Percentiles rank a stretch among this genome's conserved stretches.
These are phyloP conservation scores for Eucalyptus erythrocorys DNA, from an alignment of 345 rosid species.

Conservation along the genomic window DNA sequence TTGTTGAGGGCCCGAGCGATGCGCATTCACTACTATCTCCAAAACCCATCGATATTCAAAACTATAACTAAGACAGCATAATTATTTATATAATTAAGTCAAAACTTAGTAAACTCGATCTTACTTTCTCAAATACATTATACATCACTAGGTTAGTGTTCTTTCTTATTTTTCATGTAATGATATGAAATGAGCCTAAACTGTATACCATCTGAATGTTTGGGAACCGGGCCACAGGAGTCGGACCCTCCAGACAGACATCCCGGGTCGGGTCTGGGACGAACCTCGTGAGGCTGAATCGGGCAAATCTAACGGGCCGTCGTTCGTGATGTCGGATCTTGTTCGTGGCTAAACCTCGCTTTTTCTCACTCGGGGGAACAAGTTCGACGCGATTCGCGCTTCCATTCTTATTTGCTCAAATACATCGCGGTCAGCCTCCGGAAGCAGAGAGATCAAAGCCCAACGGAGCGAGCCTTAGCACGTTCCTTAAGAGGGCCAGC, in stretches of 20 bases:
- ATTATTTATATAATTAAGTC: background rate
- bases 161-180: background rate
- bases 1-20: background rate
- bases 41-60: background rate
- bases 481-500: no score
- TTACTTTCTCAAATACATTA: background rate
- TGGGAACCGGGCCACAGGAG: fast-evolving
- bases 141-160: background rate
- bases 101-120: background rate
- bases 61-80: background rate
- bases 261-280: background rate
- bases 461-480: no score
- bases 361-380: no score
- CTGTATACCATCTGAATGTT: background rate
- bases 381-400: no score
- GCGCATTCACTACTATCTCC: background rate
- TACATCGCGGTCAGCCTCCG: fast-evolving
- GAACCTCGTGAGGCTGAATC: background rate
- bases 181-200: background rate
- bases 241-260: background rate
- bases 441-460: no score
- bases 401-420: no score
- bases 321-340: no score
- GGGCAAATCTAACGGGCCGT: no score
- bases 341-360: no score